These are phyloP conservation scores for Macroventuria anomochaeta DNA, from an alignment of 2,329 filamentous ascomycete genomes.

Conservation along the genomic window DNA sequence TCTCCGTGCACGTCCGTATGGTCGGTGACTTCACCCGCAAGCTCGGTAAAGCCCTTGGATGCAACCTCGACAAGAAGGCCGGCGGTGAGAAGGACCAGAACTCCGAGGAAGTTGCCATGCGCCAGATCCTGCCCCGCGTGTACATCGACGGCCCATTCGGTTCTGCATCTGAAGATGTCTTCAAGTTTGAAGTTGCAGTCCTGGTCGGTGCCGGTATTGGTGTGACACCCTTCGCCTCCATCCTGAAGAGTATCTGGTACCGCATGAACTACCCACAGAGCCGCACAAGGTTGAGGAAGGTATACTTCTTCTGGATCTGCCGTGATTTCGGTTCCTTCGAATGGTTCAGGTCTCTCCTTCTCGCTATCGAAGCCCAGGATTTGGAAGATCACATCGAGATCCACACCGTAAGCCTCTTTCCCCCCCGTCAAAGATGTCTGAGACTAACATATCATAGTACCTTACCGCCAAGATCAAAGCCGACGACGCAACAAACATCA, in stretches of 20 bases:
- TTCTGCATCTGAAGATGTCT: slow-evolving; percentile 85
- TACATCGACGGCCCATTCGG: slow-evolving; percentile 88
- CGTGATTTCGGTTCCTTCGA: slow-evolving; percentile 87
- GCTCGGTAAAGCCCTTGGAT: slow-evolving; percentile 74
- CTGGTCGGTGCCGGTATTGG: slow-evolving; percentile 60
- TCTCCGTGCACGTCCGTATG: slow-evolving; percentile 83
- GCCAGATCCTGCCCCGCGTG: slow-evolving; percentile 76
- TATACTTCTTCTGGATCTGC: slow-evolving; percentile 94
- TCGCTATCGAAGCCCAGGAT: slow-evolving; percentile 87
- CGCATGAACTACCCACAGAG: slow-evolving; percentile 86
- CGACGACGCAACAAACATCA: slow-evolving; percentile 87
- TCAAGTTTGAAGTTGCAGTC: slow-evolving; percentile 66
- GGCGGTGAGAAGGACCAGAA: slow-evolving; percentile 58
- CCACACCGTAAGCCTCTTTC: slow-evolving; percentile 64
- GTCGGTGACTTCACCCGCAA: slow-evolving; percentile 81
- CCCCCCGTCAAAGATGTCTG: neutral
- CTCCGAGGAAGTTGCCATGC: slow-evolving; percentile 70
- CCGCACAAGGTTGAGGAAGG: slow-evolving; percentile 79
- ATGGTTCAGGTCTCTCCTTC: slow-evolving; percentile 84
- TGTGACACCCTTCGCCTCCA: slow-evolving; percentile 60
- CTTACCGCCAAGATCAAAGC: slow-evolving; percentile 86
- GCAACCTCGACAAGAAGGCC: slow-evolving; percentile 69
- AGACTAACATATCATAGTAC: slow-evolving; percentile 58
- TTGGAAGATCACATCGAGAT: slow-evolving; percentile 85
- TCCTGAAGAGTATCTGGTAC: slow-evolving; percentile 87